Conservation (phyloP, 805 yeast species). For the Zygosaccharomyces lentus region DNA sequence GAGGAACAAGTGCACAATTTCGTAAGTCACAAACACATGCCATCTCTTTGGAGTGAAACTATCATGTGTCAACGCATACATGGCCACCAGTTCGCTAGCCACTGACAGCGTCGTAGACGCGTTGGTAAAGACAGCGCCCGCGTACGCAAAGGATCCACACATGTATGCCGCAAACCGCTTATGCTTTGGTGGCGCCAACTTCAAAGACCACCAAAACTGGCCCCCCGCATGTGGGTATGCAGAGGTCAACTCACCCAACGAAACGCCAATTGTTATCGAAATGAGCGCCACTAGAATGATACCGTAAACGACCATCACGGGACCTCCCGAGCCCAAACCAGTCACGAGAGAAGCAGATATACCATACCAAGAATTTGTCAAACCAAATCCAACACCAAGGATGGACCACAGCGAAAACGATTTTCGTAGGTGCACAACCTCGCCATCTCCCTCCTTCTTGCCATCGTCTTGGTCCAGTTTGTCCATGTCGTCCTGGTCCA, state of each 20-base stretch:
- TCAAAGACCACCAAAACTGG: slow-evolving; percentile 57
- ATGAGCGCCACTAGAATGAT: slow-evolving; percentile 49
- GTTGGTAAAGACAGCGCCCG: slow-evolving; percentile 59
- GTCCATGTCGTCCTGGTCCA: slow-evolving; percentile 1
- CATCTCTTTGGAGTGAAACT: slow-evolving; percentile 43
- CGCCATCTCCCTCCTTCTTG: slow-evolving; percentile 10
- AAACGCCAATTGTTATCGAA: slow-evolving; percentile 47
- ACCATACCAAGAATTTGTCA: slow-evolving; percentile 64
- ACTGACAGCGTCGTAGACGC: slow-evolving; percentile 59
- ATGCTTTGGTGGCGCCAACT: slow-evolving; percentile 46
- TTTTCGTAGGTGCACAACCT: slow-evolving; percentile 35
- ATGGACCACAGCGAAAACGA: slow-evolving; percentile 48
- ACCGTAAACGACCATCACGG: slow-evolving; percentile 56
- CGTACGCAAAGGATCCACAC: slow-evolving; percentile 63
- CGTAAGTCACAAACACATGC: slow-evolving; percentile 54
- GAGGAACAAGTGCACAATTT: slow-evolving; percentile 44
- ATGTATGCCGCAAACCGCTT: slow-evolving; percentile 48
- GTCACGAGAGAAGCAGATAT: slow-evolving; percentile 55
- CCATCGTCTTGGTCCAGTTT: slow-evolving; percentile 1
- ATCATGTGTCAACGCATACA: slow-evolving; percentile 38
- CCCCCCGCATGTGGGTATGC: slow-evolving; percentile 65
- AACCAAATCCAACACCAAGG: slow-evolving; percentile 58
- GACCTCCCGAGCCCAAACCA: slow-evolving; percentile 58
- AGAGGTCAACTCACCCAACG: slow-evolving; percentile 51
- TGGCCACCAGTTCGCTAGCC: slow-evolving; percentile 52